phyloP scores from a whole-genome alignment of 2,329 filamentous ascomycete genomes.

The Westerdykella ornata region DNA sequence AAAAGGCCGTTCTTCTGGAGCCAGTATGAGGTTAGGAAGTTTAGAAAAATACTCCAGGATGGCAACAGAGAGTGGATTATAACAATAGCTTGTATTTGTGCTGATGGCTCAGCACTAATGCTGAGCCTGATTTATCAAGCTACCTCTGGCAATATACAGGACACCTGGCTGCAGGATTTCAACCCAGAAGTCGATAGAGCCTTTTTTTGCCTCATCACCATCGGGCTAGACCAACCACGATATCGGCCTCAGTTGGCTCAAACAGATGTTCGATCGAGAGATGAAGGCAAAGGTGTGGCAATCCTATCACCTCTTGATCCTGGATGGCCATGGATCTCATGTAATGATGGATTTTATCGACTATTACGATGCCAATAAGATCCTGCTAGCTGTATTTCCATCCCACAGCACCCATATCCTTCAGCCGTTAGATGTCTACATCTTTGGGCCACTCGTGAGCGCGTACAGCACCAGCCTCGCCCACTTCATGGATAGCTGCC shows the following conservation, averaged over 20 bases:
- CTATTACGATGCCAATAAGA: conserved; percentile 9
- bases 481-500: conserved; percentile 1
- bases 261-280: conserved; percentile 5
- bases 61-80: neutral
- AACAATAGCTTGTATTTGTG: too few species aligned
- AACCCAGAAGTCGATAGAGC: neutral
- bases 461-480: conserved; percentile 1
- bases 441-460: conserved; percentile 1
- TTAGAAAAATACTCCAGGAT: conserved; percentile 1
- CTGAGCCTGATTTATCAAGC: conserved; percentile 9
- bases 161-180: conserved; percentile 6
- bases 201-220: conserved; percentile 4
- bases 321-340: conserved; percentile 11
- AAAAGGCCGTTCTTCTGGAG: neutral
- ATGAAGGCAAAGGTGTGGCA: conserved; percentile 3
- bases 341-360: conserved; percentile 9
- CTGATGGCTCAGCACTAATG: conserved; percentile 2
- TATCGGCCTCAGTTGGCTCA: conserved; percentile 5
- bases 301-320: conserved; percentile 8
- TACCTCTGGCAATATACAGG: conserved; percentile 1
- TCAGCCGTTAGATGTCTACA: conserved; percentile 3
- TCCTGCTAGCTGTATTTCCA: conserved; percentile 1
- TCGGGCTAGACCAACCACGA: conserved; percentile 11
- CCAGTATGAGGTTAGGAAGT: neutral
- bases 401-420: conserved; percentile 2